Percentiles rank a stretch among this genome's conserved stretches.
These are phyloP conservation scores for Moricandia moricandioides DNA, from an alignment of 345 rosid genomes.

Conservation along the genomic window DNA sequence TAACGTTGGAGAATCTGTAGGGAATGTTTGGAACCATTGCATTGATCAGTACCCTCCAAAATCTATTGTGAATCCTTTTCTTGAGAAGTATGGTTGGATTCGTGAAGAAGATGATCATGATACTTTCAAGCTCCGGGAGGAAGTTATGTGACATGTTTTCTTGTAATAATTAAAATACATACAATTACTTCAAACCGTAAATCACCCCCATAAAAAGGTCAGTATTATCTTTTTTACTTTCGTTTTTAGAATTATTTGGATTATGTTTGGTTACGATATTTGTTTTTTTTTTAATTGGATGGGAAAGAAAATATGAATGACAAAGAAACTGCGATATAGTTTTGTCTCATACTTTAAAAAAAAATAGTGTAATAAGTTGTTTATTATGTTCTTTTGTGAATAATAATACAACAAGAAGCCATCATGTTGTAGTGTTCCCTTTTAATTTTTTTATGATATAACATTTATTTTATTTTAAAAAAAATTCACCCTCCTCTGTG, in stretches of 20 bases:
- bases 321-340: slow-evolving; percentile 23
- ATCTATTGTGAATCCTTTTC: slow-evolving; percentile 62
- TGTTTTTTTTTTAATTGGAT: slow-evolving; percentile 4
- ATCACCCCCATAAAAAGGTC: slow-evolving; percentile 7
- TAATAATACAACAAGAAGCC: background rate
- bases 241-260: background rate
- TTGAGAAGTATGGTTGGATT: slow-evolving; percentile 93
- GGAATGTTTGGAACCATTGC: slow-evolving; percentile 66
- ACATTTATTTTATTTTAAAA: background rate
- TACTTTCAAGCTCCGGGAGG: slow-evolving; percentile 53
- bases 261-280: slow-evolving; percentile 2
- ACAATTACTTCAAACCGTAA: slow-evolving; percentile 7
- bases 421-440: background rate
- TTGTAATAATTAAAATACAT: background rate
- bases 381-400: slow-evolving; percentile 6
- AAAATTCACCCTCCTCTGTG: background rate
- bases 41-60: slow-evolving; percentile 70
- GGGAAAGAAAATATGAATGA: slow-evolving; percentile 24
- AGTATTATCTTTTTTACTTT: slow-evolving; percentile 1
- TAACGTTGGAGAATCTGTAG: slow-evolving; percentile 23
- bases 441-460: background rate
- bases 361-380: slow-evolving; percentile 1
- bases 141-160: slow-evolving; percentile 16
- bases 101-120: slow-evolving; percentile 63
- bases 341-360: background rate